phyloP scores from a whole-genome alignment of 371 early-diverging fungal genomes.

The Circinella umbellata region DNA sequence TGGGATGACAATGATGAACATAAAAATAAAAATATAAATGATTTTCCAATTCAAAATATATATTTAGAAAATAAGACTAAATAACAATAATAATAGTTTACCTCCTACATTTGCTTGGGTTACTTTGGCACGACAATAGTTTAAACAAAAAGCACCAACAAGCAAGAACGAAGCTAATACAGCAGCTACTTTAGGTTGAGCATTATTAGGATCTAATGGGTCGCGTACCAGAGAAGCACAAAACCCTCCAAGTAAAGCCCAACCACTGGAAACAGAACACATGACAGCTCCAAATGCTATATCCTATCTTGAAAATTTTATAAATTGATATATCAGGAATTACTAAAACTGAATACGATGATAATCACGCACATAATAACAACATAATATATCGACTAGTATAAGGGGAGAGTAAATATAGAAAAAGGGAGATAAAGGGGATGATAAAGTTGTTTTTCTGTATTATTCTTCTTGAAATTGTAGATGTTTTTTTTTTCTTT shows the following conservation, averaged over 20 bases:
- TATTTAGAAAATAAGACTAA: too few relatives aligned
- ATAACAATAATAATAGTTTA: constrained; percentile 11
- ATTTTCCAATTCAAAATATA: not conserved
- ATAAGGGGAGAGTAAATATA: too few relatives aligned
- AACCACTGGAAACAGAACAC: constrained; percentile 42
- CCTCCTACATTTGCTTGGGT: constrained; percentile 54
- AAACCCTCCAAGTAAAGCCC: constrained; percentile 44
- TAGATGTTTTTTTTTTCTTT: not conserved
- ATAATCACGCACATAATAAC: too few relatives aligned
- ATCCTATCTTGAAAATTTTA: constrained; percentile 23
- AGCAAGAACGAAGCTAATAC: constrained; percentile 36
- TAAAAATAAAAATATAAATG: not conserved
- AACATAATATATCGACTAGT: too few relatives aligned
- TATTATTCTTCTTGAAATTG: too few relatives aligned
- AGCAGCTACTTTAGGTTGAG: constrained; percentile 36
- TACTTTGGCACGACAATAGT: constrained; percentile 41
- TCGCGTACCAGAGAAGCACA: constrained; percentile 38
- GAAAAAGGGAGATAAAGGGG: not conserved
- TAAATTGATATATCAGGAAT: not conserved
- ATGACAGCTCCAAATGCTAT: constrained; percentile 42
- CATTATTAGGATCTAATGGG: constrained; percentile 21
- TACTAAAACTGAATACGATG: not conserved
- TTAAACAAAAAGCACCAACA: constrained; percentile 42
- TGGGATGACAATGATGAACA: not conserved
- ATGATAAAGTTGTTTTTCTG: too few relatives aligned